phyloP scores from a whole-genome alignment of 139 green algal genomes.

The Astrephomene gubernaculifera region DNA sequence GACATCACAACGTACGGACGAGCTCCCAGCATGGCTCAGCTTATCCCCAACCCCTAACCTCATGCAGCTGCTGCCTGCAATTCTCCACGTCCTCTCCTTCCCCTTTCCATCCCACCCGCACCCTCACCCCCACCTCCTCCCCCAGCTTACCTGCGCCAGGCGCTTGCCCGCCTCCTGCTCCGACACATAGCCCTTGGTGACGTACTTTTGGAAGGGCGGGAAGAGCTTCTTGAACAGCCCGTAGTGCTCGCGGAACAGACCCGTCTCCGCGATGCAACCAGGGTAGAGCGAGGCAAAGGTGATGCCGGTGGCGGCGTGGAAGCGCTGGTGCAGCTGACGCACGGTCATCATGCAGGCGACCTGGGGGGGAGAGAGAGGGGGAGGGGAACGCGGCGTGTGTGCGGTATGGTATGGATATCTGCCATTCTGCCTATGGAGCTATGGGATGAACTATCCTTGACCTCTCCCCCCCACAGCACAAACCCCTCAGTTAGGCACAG shows the following conservation, averaged over 20 bases:
- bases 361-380: slow-evolving; percentile 38
- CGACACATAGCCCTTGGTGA: slow-evolving; percentile 93
- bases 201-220: slow-evolving; percentile 95
- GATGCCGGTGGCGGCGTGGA: slow-evolving; percentile 81
- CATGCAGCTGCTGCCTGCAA: no score
- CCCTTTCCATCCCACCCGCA: no score
- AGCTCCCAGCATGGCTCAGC: no score
- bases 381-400: neutral
- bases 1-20: no score
- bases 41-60: no score
- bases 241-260: slow-evolving; percentile 93
- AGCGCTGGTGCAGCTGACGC: slow-evolving; percentile 87
- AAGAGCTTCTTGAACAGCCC: slow-evolving; percentile 89
- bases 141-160: slow-evolving; percentile 78
- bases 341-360: slow-evolving; percentile 98
- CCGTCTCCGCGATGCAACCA: slow-evolving; percentile 95
- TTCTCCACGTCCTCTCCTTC: no score
- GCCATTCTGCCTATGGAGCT: no score
- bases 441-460: no score
- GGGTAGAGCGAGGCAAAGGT: slow-evolving; percentile 94
- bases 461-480: no score
- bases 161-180: slow-evolving; percentile 90
- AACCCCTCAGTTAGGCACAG: no score
- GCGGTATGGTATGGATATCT: neutral
- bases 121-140: no score